phyloP scores from a whole-genome alignment of 495 filamentous ascomycete species.

The Hypomontagnella monticulosa region DNA sequence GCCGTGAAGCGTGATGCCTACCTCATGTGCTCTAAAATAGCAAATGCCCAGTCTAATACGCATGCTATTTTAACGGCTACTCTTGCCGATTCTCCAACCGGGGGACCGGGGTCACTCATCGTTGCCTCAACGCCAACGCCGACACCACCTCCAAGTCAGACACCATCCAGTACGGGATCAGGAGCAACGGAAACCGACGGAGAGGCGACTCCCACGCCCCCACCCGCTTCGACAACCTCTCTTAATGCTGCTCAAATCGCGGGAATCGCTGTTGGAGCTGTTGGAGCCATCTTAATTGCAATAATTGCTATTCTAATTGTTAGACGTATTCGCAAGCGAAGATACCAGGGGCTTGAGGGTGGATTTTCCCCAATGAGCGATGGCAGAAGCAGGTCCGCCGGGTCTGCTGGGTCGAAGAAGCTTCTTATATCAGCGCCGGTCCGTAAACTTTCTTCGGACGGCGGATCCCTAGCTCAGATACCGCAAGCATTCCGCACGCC shows the following conservation, averaged over 20 bases:
- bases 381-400: slow-evolving; percentile 38
- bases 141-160: slow-evolving; percentile 23
- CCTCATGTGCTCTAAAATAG: slow-evolving; percentile 65
- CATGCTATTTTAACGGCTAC: slow-evolving; percentile 68
- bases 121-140: slow-evolving; percentile 30
- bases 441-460: slow-evolving; percentile 17
- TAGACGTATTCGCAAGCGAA: slow-evolving; percentile 50
- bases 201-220: slow-evolving; percentile 14
- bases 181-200: slow-evolving; percentile 5
- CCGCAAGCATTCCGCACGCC: slow-evolving; percentile 11
- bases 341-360: slow-evolving; percentile 49
- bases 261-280: slow-evolving; percentile 58
- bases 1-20: slow-evolving; percentile 56
- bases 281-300: slow-evolving; percentile 51
- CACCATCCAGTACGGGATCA: slow-evolving; percentile 12
- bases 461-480: slow-evolving; percentile 15
- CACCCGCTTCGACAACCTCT: slow-evolving; percentile 17
- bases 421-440: slow-evolving; percentile 27
- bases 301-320: slow-evolving; percentile 54
- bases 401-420: slow-evolving; percentile 25
- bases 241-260: slow-evolving; percentile 54
- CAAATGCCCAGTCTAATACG: slow-evolving; percentile 64
- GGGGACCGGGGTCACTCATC: slow-evolving; percentile 35
- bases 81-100: slow-evolving; percentile 31
- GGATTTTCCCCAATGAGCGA: slow-evolving; percentile 52